Base-by-base conservation (phyloP, 116 monocot genomes). In the Papilionanthe hybrid region DNA sequence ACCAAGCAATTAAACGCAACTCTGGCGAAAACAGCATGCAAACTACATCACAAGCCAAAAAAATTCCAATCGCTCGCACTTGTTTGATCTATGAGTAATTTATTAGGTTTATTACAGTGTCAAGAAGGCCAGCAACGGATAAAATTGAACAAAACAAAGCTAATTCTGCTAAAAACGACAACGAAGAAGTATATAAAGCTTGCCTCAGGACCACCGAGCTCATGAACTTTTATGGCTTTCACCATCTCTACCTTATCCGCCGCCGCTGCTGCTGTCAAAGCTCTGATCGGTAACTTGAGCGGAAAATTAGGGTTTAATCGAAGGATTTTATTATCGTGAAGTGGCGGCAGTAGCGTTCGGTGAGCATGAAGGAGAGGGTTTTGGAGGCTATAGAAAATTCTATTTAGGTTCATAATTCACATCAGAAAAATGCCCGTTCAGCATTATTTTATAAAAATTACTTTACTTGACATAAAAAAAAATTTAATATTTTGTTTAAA, bases 141-240 rank as follows among this genome's bases (percentile, higher is more conserved):
- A 63, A 22, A 63, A 6, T 63, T 63, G 63, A 63, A 22, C 63
- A 1, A 25, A 25, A 63, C 8, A 9, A 20, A 20, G 63, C 63
- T 6, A 63, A 63, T 53, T 53, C 53, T 53, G 53, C 53, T 53
- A 18, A 53, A 53, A 53, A 53, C 13, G 17, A 13, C 53, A 50
- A 13, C 17, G 69, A 69, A 32, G 37, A 37, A 5, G 69, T 37
- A 9, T 37, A 37, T 4, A 69, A 4, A 37, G 69, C 44, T 79
- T 83, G 65, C 96, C 92, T 96, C 96, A 30, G 96, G 90, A 22
- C 92, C 92, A 45, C 96, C 96, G 76, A 87, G 76, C 87, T 92
- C 87, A 79, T 85, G 81, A 72, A 96, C 86, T 84, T 88, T 87
- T 22, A 96, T 84, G 7, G 90, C 93, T 86, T 96, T 93, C 85